phyloP scores from a whole-genome alignment of 345 rosid species.

The Eucalyptus tenuipes region DNA sequence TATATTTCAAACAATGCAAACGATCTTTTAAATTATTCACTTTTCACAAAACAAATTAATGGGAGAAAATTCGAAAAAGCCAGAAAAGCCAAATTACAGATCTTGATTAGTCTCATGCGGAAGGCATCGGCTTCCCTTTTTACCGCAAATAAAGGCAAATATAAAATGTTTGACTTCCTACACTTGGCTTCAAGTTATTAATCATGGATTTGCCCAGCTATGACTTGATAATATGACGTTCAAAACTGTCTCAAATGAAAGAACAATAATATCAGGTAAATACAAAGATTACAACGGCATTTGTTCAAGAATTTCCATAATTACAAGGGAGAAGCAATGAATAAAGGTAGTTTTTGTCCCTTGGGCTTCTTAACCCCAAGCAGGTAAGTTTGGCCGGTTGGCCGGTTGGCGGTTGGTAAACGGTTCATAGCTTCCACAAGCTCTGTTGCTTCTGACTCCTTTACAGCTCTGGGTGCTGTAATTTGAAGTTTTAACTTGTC shows the following conservation, averaged over 20 bases:
- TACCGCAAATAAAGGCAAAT: background rate
- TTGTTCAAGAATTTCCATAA: background rate
- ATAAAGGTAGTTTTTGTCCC: background rate
- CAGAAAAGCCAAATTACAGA: background rate
- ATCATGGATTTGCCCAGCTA: background rate
- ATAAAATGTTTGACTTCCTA: background rate
- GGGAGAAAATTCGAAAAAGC: background rate
- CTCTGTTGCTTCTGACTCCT: too few relatives aligned
- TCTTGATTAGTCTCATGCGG: background rate
- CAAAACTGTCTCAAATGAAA: background rate
- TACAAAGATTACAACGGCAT: background rate
- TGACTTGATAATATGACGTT: background rate
- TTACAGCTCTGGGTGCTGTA: background rate
- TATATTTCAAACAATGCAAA: background rate
- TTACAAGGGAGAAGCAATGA: background rate
- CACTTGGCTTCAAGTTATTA: background rate
- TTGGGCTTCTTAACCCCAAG: background rate
- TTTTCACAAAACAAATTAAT: background rate
- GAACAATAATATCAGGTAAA: background rate
- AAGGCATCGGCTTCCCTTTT: background rate
- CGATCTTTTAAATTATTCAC: rapidly evolving
- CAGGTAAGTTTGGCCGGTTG: too few relatives aligned
- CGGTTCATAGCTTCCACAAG: too few relatives aligned
- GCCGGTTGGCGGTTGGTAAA: too few relatives aligned
- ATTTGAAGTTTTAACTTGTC: background rate